Percentiles rank a stretch among this genome's conserved stretches.
Evolutionary conservation across 2,329 filamentous ascomycete species (phyloP).

Genomic region (Chaetomium globosum): DNA sequence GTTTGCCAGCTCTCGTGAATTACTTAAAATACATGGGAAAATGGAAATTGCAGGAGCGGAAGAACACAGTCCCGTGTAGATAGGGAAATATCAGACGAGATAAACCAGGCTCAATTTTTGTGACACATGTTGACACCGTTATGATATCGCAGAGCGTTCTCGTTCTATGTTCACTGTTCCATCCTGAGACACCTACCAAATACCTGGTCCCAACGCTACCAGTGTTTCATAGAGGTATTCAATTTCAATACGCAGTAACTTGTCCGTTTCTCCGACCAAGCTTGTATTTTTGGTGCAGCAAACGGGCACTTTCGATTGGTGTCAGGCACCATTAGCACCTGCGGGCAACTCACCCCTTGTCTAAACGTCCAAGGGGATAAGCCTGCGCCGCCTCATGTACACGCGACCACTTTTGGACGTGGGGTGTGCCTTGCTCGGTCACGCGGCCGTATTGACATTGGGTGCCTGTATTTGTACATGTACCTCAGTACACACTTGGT

Average conservation of each 20-base stretch:
- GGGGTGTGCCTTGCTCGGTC: constrained; percentile 9
- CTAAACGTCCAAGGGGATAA: neutral
- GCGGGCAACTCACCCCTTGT: neutral
- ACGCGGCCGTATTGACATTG: neutral
- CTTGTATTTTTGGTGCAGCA: neutral
- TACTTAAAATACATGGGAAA: too few relatives aligned
- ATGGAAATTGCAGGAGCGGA: too few relatives aligned
- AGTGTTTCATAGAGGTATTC: neutral
- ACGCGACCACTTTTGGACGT: neutral
- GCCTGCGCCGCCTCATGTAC: neutral
- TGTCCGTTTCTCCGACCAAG: neutral
- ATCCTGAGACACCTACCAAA: neutral
- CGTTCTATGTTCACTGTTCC: too few relatives aligned
- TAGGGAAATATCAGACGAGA: neutral
- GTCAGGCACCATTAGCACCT: neutral
- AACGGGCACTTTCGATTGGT: neutral
- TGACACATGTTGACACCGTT: neutral
- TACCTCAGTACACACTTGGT: neutral
- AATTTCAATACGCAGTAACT: neutral
- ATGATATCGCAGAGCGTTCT: neutral
- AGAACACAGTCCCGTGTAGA: neutral
- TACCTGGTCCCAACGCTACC: neutral
- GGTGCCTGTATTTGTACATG: neutral
- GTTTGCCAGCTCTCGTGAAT: too few relatives aligned
- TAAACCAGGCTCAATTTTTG: neutral